Evolutionary conservation across 768 basidiomycete species (phyloP).

Genomic region (Termitomyces sp.): DNA sequence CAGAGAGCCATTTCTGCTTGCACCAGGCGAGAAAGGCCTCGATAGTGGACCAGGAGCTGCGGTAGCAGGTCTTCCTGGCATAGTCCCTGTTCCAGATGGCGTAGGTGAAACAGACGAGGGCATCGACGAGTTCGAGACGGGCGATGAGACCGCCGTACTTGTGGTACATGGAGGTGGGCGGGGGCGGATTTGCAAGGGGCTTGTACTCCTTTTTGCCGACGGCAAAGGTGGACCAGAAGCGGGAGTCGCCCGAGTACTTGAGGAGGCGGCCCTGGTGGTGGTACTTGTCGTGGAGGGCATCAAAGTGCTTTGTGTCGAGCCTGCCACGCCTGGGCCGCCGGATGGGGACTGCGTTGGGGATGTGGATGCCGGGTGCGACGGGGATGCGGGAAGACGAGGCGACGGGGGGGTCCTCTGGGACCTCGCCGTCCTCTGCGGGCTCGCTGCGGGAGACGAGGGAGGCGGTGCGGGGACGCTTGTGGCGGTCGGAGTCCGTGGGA

Average conservation of each 20-base stretch:
- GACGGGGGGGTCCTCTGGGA: constrained; percentile 36
- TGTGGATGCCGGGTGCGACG: constrained; percentile 16
- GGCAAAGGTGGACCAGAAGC: constrained; percentile 70
- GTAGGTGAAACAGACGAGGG: constrained; percentile 79
- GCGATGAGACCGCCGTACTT: constrained; percentile 72
- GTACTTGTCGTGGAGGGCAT: constrained; percentile 63
- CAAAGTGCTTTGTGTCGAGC: constrained; percentile 40
- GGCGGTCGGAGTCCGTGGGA: constrained; percentile 30
- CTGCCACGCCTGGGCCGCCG: constrained; percentile 63
- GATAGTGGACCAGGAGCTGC: constrained; percentile 63
- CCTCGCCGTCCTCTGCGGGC: constrained; percentile 50
- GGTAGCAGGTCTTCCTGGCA: constrained; percentile 45
- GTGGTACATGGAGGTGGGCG: constrained; percentile 64
- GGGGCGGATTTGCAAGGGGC: constrained; percentile 57
- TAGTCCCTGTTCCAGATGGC: constrained; percentile 78
- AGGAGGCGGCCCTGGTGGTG: constrained; percentile 64
- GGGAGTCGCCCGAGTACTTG: constrained; percentile 80
- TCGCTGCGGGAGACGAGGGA: constrained; percentile 30
- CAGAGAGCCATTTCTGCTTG: constrained; percentile 59
- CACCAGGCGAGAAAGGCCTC: constrained; percentile 68
- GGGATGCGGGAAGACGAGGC: constrained; percentile 20
- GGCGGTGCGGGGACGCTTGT: constrained; percentile 41
- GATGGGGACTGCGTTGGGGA: constrained; percentile 45
- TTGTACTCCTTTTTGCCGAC: constrained; percentile 59
- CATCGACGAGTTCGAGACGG: constrained; percentile 74